A percentile compares a stretch with the other conserved stretches of the same genome.
Conservation (phyloP, 495 filamentous ascomycete species). For the Trichoderma reesei region DNA sequence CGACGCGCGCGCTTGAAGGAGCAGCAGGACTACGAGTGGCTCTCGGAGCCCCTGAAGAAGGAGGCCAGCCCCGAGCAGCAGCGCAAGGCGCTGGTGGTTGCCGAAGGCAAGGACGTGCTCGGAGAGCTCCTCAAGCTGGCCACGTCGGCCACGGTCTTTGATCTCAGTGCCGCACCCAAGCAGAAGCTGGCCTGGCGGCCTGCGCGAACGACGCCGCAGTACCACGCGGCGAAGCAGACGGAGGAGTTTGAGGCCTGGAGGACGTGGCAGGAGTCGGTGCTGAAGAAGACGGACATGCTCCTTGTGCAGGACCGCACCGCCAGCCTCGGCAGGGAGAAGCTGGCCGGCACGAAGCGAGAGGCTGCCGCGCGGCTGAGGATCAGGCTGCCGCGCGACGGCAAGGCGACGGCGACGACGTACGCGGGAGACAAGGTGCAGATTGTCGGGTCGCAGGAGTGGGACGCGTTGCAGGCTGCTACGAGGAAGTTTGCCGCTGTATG, state of each 20-base stretch:
- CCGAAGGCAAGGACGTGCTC: constrained; percentile 62
- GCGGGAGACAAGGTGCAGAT: constrained; percentile 28
- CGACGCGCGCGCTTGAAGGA: constrained; percentile 53
- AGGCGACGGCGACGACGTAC: constrained; percentile 23
- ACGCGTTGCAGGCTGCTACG: constrained; percentile 26
- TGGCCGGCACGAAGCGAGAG: constrained; percentile 24
- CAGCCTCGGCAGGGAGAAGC: constrained; percentile 14
- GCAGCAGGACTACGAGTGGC: constrained; percentile 50
- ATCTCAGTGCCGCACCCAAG: constrained; percentile 37
- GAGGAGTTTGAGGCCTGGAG: constrained; percentile 35
- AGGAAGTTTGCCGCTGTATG: neutral
- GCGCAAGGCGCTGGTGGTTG: constrained; percentile 46
- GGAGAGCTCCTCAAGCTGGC: constrained; percentile 62
- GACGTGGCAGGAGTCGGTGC: constrained; percentile 28
- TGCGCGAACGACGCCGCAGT: constrained; percentile 34
- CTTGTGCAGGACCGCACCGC: constrained; percentile 15
- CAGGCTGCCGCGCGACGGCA: constrained; percentile 25
- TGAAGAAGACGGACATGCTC: constrained; percentile 29
- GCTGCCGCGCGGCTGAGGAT: constrained; percentile 40
- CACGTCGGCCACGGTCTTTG: constrained; percentile 46
- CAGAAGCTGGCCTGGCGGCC: constrained; percentile 44
- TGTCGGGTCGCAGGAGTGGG: constrained; percentile 34
- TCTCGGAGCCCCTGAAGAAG: constrained; percentile 54
- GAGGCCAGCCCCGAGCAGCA: constrained; percentile 41
- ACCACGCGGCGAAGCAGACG: constrained; percentile 30